Base-by-base conservation (phyloP, 2,329 filamentous ascomycete genomes). In the Sarocladiaceae sp. region DNA sequence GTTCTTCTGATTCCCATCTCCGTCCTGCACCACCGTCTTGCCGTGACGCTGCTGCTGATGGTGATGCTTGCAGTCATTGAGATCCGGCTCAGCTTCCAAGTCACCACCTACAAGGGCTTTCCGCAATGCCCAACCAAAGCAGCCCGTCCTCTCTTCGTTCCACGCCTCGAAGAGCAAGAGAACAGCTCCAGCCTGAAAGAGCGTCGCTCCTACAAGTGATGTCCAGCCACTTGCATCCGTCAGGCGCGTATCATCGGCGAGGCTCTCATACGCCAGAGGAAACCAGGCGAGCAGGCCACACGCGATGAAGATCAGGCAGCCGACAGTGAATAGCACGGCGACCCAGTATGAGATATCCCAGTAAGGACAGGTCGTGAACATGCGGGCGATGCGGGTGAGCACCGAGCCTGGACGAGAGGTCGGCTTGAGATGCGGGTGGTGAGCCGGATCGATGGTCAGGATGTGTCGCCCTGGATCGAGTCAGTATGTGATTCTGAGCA, bases 41-140 rank as follows among this genome's bases (percentile, higher is more conserved):
- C 33, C n/a, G n/a, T n/a, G n/a, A n/a, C n/a, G 37, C 29, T 31
- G 39, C 4, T 43, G 32, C 23, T 24, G 27, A 33, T 53, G 52
- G 29, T 47, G 47, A 26, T 53, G 51, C 16, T 24, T 37, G 39
- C 51, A 53, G 1, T 20, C 32, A n/a, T 42, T 26, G 4, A 21
- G 11, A 21, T 42, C 39, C 3, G 39, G 33, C 33, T 16, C 26
- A 19, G 32, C 4, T 26, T 12, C 19, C 10, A 32, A 33, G 2
- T 42, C 45, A 11, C 49, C 43, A 7, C 43, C 42, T 29, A 51
- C 46, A 18, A 48, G 44, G 6, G 47, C 35, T 9, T 63, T 63
- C 49, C 78, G 69, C 2, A 82, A 44, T 0, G 77, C 78, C 74
- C 76, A 81, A 2, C 78, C 78, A 57, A 82, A 81, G 56, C 77